Percentiles rank a stretch among this genome's conserved stretches.
Conservation (phyloP, 1,284 basidiomycete genomes). For the Cutaneotrichosporon sp. region DNA sequence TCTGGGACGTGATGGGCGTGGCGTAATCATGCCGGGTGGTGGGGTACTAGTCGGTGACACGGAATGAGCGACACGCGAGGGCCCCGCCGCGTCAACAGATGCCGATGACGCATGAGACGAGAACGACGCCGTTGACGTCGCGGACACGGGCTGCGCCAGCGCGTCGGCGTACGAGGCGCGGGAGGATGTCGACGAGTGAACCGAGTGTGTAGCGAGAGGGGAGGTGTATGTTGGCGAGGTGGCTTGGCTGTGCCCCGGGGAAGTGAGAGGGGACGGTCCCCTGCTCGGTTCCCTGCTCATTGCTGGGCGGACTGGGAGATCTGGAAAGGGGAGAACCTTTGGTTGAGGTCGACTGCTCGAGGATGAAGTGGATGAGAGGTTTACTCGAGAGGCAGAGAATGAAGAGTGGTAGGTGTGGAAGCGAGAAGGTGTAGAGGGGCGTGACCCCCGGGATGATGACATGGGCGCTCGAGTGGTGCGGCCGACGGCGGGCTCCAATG, state of each 20-base stretch:
- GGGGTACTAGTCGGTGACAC: background rate
- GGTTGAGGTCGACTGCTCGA: slow-evolving; percentile 22
- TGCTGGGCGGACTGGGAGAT: slow-evolving; percentile 17
- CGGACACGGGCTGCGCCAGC: slow-evolving; percentile 1
- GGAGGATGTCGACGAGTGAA: background rate
- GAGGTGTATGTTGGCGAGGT: background rate
- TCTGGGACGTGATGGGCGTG: slow-evolving; percentile 2
- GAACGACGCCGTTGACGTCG: background rate
- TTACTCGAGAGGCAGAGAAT: slow-evolving; percentile 14
- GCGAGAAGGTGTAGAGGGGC: slow-evolving; percentile 24
- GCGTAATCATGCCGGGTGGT: background rate
- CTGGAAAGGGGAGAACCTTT: slow-evolving; percentile 28
- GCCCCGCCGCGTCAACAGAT: background rate
- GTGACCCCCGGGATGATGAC: slow-evolving; percentile 19
- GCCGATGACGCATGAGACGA: slow-evolving; percentile 1
- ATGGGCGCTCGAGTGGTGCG: background rate
- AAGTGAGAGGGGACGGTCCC: slow-evolving; percentile 13
- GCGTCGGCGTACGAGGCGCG: slow-evolving; percentile 12
- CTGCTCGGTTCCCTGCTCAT: slow-evolving; percentile 20
- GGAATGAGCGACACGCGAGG: background rate
- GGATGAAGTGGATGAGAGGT: background rate
- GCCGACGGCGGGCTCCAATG: no score
- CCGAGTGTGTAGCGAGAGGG: background rate
- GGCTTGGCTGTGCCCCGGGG: slow-evolving; percentile 7
- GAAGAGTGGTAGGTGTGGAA: slow-evolving; percentile 21